A percentile compares a stretch with the other conserved stretches of the same genome.
phyloP scores from a whole-genome alignment of 768 basidiomycete species.

The Suillus decipiens region DNA sequence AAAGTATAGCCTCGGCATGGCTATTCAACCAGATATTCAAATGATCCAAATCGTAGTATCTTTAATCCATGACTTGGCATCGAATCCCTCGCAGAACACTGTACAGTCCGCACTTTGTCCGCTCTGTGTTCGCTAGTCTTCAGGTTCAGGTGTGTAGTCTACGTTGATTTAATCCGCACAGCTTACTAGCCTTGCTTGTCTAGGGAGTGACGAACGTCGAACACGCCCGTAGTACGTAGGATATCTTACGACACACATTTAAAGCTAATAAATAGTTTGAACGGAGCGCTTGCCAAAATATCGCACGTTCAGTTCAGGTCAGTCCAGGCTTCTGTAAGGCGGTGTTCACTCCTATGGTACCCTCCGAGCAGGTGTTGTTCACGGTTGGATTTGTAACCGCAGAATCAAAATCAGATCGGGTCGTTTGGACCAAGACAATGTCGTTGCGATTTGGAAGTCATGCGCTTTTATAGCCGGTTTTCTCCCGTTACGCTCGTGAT shows the following conservation, averaged over 20 bases:
- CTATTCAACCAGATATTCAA: too few species aligned
- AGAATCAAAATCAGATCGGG: neutral
- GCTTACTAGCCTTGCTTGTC: neutral
- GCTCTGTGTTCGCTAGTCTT: neutral
- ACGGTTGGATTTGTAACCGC: neutral
- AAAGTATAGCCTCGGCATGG: too few species aligned
- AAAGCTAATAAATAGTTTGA: neutral
- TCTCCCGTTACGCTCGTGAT: neutral
- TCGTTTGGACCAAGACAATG: too few species aligned
- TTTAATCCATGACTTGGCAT: neutral
- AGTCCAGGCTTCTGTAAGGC: neutral
- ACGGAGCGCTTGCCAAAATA: neutral
- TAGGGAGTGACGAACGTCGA: neutral
- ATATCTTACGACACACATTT: neutral
- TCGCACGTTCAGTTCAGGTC: neutral
- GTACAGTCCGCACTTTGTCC: too few species aligned
- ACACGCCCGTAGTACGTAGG: neutral
- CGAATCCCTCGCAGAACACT: too few species aligned
- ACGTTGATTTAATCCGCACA: neutral
- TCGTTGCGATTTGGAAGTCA: too few species aligned
- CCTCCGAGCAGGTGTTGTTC: neutral
- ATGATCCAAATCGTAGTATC: too few species aligned
- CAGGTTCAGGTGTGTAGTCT: neutral
- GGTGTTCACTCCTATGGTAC: neutral
- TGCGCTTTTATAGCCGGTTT: too few species aligned